Percentiles rank a stretch among this genome's conserved stretches.
Evolutionary conservation across 495 filamentous ascomycete species (phyloP).

Genomic region (Pseudomonodictys pantanalensis): DNA sequence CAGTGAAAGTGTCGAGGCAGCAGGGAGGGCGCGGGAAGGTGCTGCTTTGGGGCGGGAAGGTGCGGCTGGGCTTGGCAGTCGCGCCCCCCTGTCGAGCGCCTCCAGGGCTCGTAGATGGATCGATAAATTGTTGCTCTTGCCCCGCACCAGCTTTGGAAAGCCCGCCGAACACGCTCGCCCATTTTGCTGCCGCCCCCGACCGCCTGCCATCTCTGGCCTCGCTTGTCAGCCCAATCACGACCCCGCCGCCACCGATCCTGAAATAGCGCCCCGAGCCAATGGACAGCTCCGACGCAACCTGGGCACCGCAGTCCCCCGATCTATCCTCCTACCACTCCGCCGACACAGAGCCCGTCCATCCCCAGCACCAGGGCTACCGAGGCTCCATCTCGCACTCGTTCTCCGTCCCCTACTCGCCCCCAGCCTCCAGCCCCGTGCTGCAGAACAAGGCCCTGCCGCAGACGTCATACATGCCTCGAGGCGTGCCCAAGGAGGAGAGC

Average conservation of each 20-base stretch:
- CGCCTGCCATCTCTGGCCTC: neutral
- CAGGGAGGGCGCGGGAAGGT: neutral
- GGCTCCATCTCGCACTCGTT: slow-evolving; percentile 37
- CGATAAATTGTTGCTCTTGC: neutral
- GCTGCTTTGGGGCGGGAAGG: neutral
- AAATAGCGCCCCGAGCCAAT: slow-evolving; percentile 25
- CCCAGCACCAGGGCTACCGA: slow-evolving; percentile 38
- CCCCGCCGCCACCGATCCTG: neutral
- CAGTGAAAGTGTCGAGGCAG: neutral
- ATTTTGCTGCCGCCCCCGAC: neutral
- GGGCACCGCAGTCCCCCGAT: slow-evolving; percentile 40
- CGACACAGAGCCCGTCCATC: slow-evolving; percentile 25
- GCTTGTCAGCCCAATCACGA: neutral
- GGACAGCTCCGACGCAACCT: slow-evolving; percentile 34
- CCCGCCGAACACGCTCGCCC: neutral
- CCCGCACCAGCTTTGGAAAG: neutral
- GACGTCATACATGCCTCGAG: slow-evolving; percentile 20
- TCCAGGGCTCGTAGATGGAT: neutral
- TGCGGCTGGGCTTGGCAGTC: slow-evolving; percentile 19
- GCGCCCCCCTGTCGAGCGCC: neutral
- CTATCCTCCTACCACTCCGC: slow-evolving; percentile 35
- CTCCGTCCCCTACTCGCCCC: slow-evolving; percentile 26
- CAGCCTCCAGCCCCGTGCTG: slow-evolving; percentile 12
- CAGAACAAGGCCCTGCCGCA: slow-evolving; percentile 1
- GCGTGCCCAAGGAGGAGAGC: slow-evolving; percentile 25